A percentile compares a stretch with the other conserved stretches of the same genome.
These are phyloP conservation scores for Phytophthora ohioensis DNA, from an alignment of 352 stramenopile species.

Conservation along the genomic window DNA sequence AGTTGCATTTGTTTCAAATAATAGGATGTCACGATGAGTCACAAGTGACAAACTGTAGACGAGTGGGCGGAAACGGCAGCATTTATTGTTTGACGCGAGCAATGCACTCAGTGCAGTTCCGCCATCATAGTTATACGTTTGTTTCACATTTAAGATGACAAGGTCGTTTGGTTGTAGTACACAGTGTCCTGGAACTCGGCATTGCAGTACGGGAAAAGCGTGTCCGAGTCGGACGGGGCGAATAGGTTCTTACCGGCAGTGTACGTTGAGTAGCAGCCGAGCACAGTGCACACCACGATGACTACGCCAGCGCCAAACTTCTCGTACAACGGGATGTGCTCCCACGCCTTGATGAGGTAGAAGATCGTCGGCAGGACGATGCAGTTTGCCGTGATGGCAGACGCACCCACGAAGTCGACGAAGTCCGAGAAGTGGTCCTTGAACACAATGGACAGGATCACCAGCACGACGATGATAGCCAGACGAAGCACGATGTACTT, in stretches of 20 bases:
- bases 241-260: constrained; percentile 58
- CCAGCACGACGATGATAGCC: constrained; percentile 54
- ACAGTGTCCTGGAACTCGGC: constrained; percentile 50
- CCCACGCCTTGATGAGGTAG: constrained; percentile 69
- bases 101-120: constrained; percentile 2
- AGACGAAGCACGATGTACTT: constrained; percentile 60
- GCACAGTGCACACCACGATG: constrained; percentile 50
- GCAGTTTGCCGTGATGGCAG: constrained; percentile 61
- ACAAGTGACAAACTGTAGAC: neutral
- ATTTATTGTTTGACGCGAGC: constrained; percentile 1
- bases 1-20: no score
- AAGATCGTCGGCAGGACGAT: constrained; percentile 68
- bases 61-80: constrained; percentile 3
- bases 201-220: constrained; percentile 63
- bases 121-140: constrained; percentile 29
- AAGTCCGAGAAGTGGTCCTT: constrained; percentile 62
- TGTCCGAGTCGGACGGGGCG: constrained; percentile 38
- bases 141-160: constrained; percentile 25
- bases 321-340: constrained; percentile 49
- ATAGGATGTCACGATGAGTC: neutral
- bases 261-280: constrained; percentile 60
- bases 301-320: constrained; percentile 45
- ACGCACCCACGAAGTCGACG: constrained; percentile 67
- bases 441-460: constrained; percentile 44
- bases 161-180: constrained; percentile 39